Evolutionary conservation across 2,329 filamentous ascomycete genomes (phyloP), one percentile per base, ranked within the genome.

Genomic region (Cucurbitaria berberidis): DNA sequence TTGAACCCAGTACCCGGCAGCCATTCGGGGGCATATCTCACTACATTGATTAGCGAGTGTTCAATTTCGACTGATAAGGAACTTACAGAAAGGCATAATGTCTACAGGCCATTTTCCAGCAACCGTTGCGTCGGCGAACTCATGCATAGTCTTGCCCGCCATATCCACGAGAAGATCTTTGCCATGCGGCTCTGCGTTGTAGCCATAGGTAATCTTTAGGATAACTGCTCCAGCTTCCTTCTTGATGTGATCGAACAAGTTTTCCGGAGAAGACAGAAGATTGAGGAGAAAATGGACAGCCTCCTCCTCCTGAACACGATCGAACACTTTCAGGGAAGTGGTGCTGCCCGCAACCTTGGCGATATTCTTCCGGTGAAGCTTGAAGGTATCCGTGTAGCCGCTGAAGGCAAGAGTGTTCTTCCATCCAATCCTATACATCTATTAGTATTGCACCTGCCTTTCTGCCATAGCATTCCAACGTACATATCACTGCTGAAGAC

Each of bases 71-170:
- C 11, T 2, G 22, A 18, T 10, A 7, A n/a, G 7, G 16, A 11
- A 66, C 63, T 72, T 64, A 69, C 77, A 51, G 34, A 72, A 73
- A 3, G 80, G 81, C 1, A 83, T 54, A 0, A 78, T 64, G 48
- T 83, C 80, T 4, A 83, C 79, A 7, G 74, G 55, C 75, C 75
- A 82, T 7, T 64, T 70, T 6, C 80, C 78, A 1, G 80, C 77
- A 3, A 76, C 68, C 11, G 64, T 70, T 5, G 77, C 74, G 19
- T 74, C 61, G 1, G 73, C 65, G 45, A 82, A 79, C 5, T 78
- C 51, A 0, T 66, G 66, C 61, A 82, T 71, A 1, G 75, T 73
- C 21, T 71, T 55, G 2, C 74, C 73, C 0, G 75, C 74, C 9
- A 81, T 52, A 22, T 78, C 69, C 3, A 82, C 73, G 1, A 82